phyloP scores from a whole-genome alignment of 1,284 basidiomycete genomes.

The Pascua sp. region DNA sequence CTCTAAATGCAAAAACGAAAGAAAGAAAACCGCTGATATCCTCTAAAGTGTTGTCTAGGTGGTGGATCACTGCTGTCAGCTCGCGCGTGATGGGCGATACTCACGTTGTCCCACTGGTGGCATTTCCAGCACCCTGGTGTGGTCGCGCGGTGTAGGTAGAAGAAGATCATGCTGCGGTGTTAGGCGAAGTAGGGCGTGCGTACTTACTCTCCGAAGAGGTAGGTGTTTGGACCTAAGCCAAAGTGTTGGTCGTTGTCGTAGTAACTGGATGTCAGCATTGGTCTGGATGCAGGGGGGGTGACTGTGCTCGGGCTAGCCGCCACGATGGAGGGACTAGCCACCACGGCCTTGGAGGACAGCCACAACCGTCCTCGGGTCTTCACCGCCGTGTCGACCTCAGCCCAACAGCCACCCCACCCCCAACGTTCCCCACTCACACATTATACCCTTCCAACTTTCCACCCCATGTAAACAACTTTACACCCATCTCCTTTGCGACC shows the following conservation, averaged over 20 bases:
- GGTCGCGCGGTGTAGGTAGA: constrained; percentile 23
- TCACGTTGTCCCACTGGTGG: constrained; percentile 9
- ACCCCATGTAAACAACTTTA: constrained; percentile 18
- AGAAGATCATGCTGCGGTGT: constrained; percentile 22
- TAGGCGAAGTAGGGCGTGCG: neutral
- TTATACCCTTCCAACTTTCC: constrained; percentile 12
- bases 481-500: constrained; percentile 17
- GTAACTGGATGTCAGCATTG: constrained; percentile 2
- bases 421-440: neutral
- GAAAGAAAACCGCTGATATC: too few relatives aligned
- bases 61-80: constrained; percentile 1
- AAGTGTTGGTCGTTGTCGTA: constrained; percentile 30
- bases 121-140: constrained; percentile 24
- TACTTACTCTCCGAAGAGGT: constrained; percentile 28
- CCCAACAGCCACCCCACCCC: too few relatives aligned
- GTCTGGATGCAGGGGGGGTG: constrained; percentile 1
- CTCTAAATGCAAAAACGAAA: too few relatives aligned
- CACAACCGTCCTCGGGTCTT: neutral
- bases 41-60: too few relatives aligned
- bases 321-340: too few relatives aligned
- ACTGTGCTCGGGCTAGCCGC: constrained; percentile 6
- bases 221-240: constrained; percentile 22
- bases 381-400: too few relatives aligned
- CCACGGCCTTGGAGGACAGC: neutral
- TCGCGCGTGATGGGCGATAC: neutral